A percentile compares a stretch with the other conserved stretches of the same genome.
phyloP scores from a whole-genome alignment of 192 early-diverging fungal genomes.

The Backusella tarrabulga region DNA sequence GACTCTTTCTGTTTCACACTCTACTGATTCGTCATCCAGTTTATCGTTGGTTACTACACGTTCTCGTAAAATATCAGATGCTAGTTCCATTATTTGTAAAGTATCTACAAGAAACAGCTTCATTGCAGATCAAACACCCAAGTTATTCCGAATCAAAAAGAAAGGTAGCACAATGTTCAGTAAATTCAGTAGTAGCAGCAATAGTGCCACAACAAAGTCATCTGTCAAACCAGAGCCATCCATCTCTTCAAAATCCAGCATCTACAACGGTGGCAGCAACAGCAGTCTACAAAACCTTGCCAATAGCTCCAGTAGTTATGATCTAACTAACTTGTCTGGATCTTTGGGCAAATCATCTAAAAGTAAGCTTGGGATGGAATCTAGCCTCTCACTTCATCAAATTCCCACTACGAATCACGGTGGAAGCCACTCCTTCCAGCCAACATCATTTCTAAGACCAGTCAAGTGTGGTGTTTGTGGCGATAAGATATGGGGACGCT shows the following conservation, averaged over 20 bases:
- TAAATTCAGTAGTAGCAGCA: slow-evolving; percentile 23
- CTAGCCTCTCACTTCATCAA: neutral
- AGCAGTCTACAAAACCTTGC: neutral
- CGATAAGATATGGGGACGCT: slow-evolving; percentile 54
- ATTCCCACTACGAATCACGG: slow-evolving; percentile 3
- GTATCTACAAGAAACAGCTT: slow-evolving; percentile 2
- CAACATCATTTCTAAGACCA: slow-evolving; percentile 42
- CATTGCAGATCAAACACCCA: slow-evolving; percentile 35
- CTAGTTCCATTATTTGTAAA: neutral
- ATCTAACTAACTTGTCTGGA: neutral
- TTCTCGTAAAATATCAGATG: slow-evolving; percentile 2
- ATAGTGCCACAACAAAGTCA: neutral
- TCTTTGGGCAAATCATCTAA: neutral
- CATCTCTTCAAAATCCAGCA: neutral
- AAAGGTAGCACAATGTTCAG: slow-evolving; percentile 39
- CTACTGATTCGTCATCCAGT: slow-evolving; percentile 11
- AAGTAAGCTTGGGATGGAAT: neutral
- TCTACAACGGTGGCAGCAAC: neutral
- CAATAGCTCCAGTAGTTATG: neutral
- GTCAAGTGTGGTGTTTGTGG: slow-evolving; percentile 51
- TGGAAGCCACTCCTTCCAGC: slow-evolving; percentile 38
- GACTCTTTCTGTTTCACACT: neutral
- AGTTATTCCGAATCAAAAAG: slow-evolving; percentile 58
- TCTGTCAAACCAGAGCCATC: slow-evolving; percentile 1
- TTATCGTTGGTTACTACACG: slow-evolving; percentile 3